A percentile compares a stretch with the other conserved stretches of the same genome.
Evolutionary conservation across 2,329 filamentous ascomycete species (phyloP).

Genomic region (Monilinia fructigena): DNA sequence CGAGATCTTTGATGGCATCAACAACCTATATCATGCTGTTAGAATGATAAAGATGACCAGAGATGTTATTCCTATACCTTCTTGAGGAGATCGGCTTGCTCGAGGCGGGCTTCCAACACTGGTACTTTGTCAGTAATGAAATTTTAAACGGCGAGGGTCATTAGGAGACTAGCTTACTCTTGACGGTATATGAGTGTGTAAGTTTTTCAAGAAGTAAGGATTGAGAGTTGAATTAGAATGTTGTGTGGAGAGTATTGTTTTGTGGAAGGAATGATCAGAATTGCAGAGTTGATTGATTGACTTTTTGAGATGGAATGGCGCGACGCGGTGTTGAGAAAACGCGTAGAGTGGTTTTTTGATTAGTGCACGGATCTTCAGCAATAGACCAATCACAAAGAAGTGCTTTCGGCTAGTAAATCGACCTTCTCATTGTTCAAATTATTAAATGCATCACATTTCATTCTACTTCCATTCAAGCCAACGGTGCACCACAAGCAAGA

Average conservation of each 20-base stretch:
- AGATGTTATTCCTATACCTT: slow-evolving; percentile 57
- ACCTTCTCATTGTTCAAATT: not conserved
- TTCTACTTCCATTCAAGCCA: too few species aligned
- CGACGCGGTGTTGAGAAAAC: slow-evolving; percentile 24
- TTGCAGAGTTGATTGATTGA: slow-evolving; percentile 19
- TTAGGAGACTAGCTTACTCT: slow-evolving; percentile 5
- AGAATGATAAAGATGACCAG: slow-evolving; percentile 25
- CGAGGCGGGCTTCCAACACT: slow-evolving; percentile 95
- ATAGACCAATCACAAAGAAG: slow-evolving; percentile 5
- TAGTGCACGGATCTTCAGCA: not conserved
- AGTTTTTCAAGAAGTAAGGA: not conserved
- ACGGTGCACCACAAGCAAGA: not conserved
- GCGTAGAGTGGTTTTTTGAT: slow-evolving; percentile 23
- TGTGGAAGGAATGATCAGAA: slow-evolving; percentile 4
- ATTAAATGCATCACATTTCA: too few species aligned
- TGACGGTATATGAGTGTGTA: slow-evolving; percentile 2
- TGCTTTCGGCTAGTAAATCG: not conserved
- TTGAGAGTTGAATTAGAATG: not conserved
- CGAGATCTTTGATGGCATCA: slow-evolving; percentile 98
- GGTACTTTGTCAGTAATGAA: slow-evolving; percentile 16
- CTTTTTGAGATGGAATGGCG: slow-evolving; percentile 15
- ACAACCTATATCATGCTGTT: slow-evolving; percentile 64
- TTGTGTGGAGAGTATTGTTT: slow-evolving; percentile 8
- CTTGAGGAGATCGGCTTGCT: slow-evolving; percentile 91
- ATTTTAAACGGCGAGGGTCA: not conserved